Base-by-base conservation (phyloP, 1,284 basidiomycete species). In the Dichomitus squalens region DNA sequence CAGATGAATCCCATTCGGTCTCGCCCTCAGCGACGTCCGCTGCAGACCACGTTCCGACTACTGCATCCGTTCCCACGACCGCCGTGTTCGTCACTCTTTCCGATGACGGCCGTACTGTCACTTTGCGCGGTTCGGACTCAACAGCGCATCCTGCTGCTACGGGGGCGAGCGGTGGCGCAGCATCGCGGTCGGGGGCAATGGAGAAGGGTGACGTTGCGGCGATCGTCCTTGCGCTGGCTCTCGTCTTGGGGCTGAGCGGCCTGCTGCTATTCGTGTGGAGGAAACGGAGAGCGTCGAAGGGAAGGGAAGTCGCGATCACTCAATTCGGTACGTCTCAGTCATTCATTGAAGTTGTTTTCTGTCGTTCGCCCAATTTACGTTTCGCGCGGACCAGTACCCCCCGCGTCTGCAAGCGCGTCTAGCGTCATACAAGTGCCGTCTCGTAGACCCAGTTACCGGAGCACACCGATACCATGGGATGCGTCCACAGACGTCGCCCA, bases 141-240 rank as follows among this genome's bases (percentile, higher is more conserved):
- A 49, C 38, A 4, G 31, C 34, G 18, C 29, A 5, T 3, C 21
- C 39, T 2, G 20, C 20, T 3, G 21, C 47, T 7, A 20, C 31
- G 7, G 20, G 39, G 7, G 20, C 54, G 0, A 16, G 25, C n/a
- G 40, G 18, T n/a, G n/a, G n/a, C 16, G 34, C 49, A 8, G 48
- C 55, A 14, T 14, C 27, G 12, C 44, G 23, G 12, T 46, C 0
- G 7, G 21, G 39, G n/a, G 40, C 23, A 5, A 38, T 55, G 49
- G 55, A 23, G 21, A 23, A 47, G 6, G 58, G 58, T 7, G 55
- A 50, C 18, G 48, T 59, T 33, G 55, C 51, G 6, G 58, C 53
- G 20, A 52, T 60, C 14, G 49, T 43, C 12, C 31, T 58, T n/a
- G 53, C 52, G 21, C n/a, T n/a, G n/a, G 46, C 25, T 20, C 31